phyloP scores from a whole-genome alignment of 106 monocot species.

The Apostasia shenzhenica region DNA sequence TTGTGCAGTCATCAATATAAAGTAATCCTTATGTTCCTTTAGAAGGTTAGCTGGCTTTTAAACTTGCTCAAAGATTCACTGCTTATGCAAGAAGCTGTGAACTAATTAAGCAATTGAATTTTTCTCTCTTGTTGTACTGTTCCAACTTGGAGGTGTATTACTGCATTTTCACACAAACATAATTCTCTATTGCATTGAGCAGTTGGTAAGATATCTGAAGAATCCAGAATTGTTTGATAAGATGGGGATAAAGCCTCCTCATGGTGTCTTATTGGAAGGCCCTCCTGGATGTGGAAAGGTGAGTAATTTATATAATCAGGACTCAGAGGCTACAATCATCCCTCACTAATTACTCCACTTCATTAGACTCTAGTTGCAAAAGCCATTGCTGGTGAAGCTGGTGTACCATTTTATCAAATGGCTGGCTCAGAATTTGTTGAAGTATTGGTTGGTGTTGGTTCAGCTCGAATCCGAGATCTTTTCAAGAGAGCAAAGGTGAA shows the following conservation, averaged over 20 bases:
- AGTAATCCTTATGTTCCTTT: no score
- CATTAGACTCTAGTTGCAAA: constrained; percentile 75
- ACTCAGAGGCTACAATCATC: no score
- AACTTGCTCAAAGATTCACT: no score
- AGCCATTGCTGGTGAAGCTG: constrained; percentile 92
- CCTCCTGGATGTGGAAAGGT: constrained; percentile 92
- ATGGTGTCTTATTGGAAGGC: constrained; percentile 79
- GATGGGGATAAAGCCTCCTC: constrained; percentile 70
- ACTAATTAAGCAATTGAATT: neutral
- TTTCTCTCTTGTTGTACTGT: neutral
- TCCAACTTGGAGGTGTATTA: no score
- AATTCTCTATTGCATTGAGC: neutral
- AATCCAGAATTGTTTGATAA: constrained; percentile 82
- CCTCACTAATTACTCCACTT: constrained; percentile 1
- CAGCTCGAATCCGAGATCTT: constrained; percentile 78
- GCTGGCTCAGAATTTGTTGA: constrained; percentile 92
- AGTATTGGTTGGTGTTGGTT: constrained; percentile 88
- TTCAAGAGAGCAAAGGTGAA: constrained; percentile 82
- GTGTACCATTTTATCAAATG: constrained; percentile 92
- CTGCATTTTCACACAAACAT: no score
- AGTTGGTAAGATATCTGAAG: constrained; percentile 82
- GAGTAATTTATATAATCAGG: constrained; percentile 3
- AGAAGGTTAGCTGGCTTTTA: no score
- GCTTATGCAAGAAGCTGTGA: neutral
- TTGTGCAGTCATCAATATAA: no score